Conservation (phyloP, 768 basidiomycete species). For the Lentinus tigrinus region DNA sequence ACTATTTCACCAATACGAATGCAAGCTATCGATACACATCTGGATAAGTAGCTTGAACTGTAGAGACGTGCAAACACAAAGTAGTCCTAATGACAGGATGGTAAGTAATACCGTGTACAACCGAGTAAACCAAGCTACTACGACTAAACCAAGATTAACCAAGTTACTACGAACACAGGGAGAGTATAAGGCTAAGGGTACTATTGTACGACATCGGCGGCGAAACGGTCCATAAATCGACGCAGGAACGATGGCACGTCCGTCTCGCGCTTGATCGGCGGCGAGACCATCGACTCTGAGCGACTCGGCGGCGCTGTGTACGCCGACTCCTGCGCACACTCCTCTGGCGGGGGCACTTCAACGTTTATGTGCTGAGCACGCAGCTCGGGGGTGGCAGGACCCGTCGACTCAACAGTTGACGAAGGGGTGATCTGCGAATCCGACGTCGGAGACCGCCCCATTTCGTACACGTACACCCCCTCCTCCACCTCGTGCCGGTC, state of each 20-base stretch:
- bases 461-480: neutral
- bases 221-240: slow-evolving; percentile 19
- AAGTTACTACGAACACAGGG: neutral
- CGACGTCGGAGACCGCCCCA: too few species aligned
- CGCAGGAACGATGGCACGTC: slow-evolving; percentile 5
- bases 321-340: neutral
- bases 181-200: neutral
- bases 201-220: slow-evolving; percentile 5
- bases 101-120: too few species aligned
- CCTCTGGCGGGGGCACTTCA: neutral
- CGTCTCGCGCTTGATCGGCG: neutral
- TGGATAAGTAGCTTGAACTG: too few species aligned
- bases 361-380: slow-evolving; percentile 1
- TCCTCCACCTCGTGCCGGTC: too few species aligned
- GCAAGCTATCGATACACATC: too few species aligned
- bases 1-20: too few species aligned
- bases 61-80: too few species aligned
- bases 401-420: neutral
- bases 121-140: too few species aligned
- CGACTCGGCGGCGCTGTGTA: too few species aligned
- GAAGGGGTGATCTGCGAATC: neutral
- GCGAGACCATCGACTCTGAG: too few species aligned
- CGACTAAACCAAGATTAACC: too few species aligned
- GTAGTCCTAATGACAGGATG: too few species aligned
- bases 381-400: slow-evolving; percentile 9